phyloP scores from a whole-genome alignment of 1,139 yeast genomes.

The Suzukiozyma palmioleophila region DNA sequence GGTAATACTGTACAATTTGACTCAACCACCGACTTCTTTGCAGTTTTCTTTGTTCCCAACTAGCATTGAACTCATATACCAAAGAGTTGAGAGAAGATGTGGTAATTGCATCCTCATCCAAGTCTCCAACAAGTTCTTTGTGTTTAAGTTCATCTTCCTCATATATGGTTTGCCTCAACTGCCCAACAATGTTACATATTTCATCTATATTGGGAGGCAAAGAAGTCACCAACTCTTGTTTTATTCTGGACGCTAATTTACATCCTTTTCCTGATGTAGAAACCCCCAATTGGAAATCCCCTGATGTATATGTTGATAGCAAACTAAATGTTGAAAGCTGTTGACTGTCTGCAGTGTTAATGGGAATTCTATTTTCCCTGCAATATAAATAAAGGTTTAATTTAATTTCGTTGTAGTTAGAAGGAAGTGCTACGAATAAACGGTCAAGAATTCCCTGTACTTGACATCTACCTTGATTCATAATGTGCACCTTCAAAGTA shows the following conservation, averaged over 20 bases:
- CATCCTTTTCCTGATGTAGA: constrained; percentile 91
- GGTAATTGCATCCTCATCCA: constrained; percentile 70
- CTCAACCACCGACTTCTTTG: constrained; percentile 81
- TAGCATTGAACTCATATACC: constrained; percentile 57
- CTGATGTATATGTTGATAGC: constrained; percentile 66
- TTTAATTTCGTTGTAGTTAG: constrained; percentile 23
- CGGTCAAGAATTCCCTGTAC: constrained; percentile 67
- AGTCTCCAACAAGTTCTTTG: constrained; percentile 39
- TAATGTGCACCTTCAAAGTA: neutral
- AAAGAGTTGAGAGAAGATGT: constrained; percentile 55
- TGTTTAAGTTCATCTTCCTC: constrained; percentile 43
- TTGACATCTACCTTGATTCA: constrained; percentile 51
- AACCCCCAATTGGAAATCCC: constrained; percentile 77
- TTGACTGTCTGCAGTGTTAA: constrained; percentile 74
- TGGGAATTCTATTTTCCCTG: constrained; percentile 63
- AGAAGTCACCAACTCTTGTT: constrained; percentile 62
- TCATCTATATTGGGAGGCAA: constrained; percentile 69
- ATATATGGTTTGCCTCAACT: constrained; percentile 53
- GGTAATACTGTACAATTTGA: constrained; percentile 89
- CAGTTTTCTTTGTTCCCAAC: constrained; percentile 46
- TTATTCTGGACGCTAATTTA: constrained; percentile 74
- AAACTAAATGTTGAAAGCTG: constrained; percentile 72
- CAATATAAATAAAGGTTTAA: constrained; percentile 47
- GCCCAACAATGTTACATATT: constrained; percentile 67
- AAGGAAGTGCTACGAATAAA: constrained; percentile 58